phyloP scores from a whole-genome alignment of 805 yeast genomes.

The Candida caryicola region DNA sequence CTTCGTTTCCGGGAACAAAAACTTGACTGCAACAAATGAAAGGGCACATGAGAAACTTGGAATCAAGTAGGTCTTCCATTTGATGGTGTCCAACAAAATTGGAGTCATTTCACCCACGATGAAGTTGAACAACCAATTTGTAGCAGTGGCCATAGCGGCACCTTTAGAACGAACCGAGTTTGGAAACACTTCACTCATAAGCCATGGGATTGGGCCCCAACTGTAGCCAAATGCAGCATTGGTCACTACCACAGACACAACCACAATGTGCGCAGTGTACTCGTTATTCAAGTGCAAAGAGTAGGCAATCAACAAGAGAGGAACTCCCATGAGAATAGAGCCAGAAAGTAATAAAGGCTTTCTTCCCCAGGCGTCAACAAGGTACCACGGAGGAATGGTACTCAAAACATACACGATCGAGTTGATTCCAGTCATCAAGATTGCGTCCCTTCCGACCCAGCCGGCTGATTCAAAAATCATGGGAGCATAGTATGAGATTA shows the following conservation, averaged over 20 bases:
- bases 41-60: conserved; percentile 77
- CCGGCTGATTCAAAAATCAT: conserved; percentile 94
- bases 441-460: conserved; percentile 85
- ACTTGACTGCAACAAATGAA: conserved; percentile 70
- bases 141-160: conserved; percentile 85
- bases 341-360: conserved; percentile 81
- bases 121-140: conserved; percentile 92
- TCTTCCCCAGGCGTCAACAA: conserved; percentile 90
- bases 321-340: conserved; percentile 72
- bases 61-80: conserved; percentile 77
- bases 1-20: conserved; percentile 83
- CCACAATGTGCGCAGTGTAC: conserved; percentile 69
- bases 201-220: conserved; percentile 96
- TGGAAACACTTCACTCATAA: conserved; percentile 84
- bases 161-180: conserved; percentile 83
- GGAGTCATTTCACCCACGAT: conserved; percentile 92
- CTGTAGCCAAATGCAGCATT: conserved; percentile 85
- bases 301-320: conserved; percentile 64
- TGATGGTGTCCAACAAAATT: conserved; percentile 67
- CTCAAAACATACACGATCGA: conserved; percentile 43
- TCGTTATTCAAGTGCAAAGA: conserved; percentile 35
- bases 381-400: conserved; percentile 87
- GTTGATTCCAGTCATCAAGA: conserved; percentile 82
- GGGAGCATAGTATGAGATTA: conserved; percentile 90
- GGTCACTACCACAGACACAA: conserved; percentile 69